Evolutionary conservation across 768 basidiomycete genomes (phyloP).

Genomic region (Amanita subjunquillea): DNA sequence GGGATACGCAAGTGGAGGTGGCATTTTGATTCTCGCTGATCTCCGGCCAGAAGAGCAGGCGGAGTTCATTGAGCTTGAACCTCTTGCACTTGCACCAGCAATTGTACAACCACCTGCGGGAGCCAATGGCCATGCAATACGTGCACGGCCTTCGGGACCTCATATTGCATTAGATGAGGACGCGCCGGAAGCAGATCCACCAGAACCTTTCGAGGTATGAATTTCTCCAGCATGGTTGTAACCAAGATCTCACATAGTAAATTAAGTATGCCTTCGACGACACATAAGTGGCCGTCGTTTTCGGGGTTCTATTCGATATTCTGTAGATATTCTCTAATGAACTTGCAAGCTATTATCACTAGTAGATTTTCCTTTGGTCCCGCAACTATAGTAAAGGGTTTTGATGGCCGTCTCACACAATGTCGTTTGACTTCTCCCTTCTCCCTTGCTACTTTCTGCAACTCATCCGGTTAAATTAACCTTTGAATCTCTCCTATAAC

Average conservation of each 20-base stretch:
- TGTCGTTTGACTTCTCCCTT: no score
- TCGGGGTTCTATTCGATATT: neutral
- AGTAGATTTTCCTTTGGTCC: neutral
- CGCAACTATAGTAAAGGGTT: no score
- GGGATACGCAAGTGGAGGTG: constrained; percentile 71
- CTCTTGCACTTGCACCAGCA: constrained; percentile 20
- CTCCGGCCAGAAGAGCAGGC: constrained; percentile 56
- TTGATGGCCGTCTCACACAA: no score
- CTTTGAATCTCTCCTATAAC: neutral
- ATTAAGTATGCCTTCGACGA: constrained; percentile 70
- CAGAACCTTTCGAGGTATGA: constrained; percentile 77
- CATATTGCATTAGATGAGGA: constrained; percentile 66
- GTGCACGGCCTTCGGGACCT: constrained; percentile 26
- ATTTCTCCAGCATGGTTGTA: constrained; percentile 2
- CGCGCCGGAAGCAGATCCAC: constrained; percentile 64
- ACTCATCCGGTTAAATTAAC: no score
- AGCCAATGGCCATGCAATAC: constrained; percentile 20
- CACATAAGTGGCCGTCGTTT: constrained; percentile 24
- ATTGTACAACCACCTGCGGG: constrained; percentile 18
- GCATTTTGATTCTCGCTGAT: constrained; percentile 80
- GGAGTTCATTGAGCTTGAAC: constrained; percentile 60
- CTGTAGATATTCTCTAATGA: constrained; percentile 4
- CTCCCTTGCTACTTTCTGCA: no score
- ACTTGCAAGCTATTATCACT: neutral
- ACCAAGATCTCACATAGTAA: constrained; percentile 5